Evolutionary conservation across 352 stramenopile species (phyloP), one percentile per base, ranked within the genome.

Genomic region (Pilasporangium apinafurcum): DNA sequence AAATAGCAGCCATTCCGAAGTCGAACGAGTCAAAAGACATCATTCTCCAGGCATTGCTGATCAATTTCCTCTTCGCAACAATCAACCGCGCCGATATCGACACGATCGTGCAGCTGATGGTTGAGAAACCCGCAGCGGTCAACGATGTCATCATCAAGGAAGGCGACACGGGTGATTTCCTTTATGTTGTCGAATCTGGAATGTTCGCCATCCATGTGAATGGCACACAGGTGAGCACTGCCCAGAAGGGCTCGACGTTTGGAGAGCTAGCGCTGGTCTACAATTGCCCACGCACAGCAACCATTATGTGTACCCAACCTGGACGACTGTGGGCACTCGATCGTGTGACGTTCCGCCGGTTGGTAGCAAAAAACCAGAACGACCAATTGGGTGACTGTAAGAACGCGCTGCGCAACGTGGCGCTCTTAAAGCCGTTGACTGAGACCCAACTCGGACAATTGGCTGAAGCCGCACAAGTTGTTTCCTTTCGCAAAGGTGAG

Each of bases 261-360:
- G 95, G 95, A 35, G 96, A 99, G 60, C 59, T 98, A 7, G 93
- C 95, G 4, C 70, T 99, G 14, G 77, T 98, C 51, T 98, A 98
- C 68, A 97, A 97, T 59, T 86, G 86, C 37, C 95, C 94, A n/a
- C 70, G 95, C 26, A 92, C 92, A 20, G 95, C 93, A 2, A 97
- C 81, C 61, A 86, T 95, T 8, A 65, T 57, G 8, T 76, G 69
- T 22, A 59, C 53, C 1, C 48, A 74, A 9, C 32, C 63, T 24
- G 71, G 67, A 28, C 62, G 65, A 44, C 54, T 96, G 20, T 96
- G 86, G 82, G 72, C 81, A 5, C 70, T 96, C 1, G 82, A 95
- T 48, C 74, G 89, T 43, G 55, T 84, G 25, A 88, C 90, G 1
- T 97, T 96, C 53, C 62, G 79, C 2, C 69, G 72, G 31, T 71